Percentiles rank a stretch among this genome's conserved stretches.
phyloP scores from a whole-genome alignment of 208 protist genomes.

The Leishmania arabica region DNA sequence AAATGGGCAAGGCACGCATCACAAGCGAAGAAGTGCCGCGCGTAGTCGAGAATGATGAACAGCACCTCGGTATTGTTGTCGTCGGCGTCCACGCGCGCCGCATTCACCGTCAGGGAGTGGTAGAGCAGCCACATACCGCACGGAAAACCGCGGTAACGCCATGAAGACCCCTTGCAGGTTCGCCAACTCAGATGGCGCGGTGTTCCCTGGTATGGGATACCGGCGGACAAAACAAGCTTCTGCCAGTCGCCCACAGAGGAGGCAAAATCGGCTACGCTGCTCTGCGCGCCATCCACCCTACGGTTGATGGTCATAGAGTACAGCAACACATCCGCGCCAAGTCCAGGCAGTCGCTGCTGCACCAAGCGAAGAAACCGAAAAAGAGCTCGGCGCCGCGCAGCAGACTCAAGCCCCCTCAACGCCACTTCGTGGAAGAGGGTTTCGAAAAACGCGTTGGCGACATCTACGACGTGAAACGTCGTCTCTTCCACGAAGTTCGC shows the following conservation, averaged over 20 bases:
- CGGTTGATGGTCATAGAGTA: slow-evolving; percentile 16
- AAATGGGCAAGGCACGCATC: slow-evolving; percentile 63
- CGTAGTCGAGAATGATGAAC: slow-evolving; percentile 56
- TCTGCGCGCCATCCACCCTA: background rate
- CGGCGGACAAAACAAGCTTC: slow-evolving; percentile 39
- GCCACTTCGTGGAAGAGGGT: slow-evolving; percentile 68
- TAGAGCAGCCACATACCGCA: slow-evolving; percentile 81
- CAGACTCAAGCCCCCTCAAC: slow-evolving; percentile 30
- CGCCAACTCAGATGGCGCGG: slow-evolving; percentile 49
- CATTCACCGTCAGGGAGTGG: slow-evolving; percentile 56
- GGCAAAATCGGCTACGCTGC: background rate
- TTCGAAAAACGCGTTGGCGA: slow-evolving; percentile 66
- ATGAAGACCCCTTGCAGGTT: slow-evolving; percentile 62
- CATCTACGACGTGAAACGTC: slow-evolving; percentile 38
- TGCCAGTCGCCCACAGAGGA: slow-evolving; percentile 41
- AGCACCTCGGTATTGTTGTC: slow-evolving; percentile 22
- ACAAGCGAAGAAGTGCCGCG: slow-evolving; percentile 64
- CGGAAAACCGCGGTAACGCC: slow-evolving; percentile 65
- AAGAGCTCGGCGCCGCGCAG: slow-evolving; percentile 33
- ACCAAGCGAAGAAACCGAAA: slow-evolving; percentile 51
- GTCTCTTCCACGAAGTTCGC: slow-evolving; percentile 41
- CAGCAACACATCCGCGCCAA: slow-evolving; percentile 41
- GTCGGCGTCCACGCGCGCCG: background rate
- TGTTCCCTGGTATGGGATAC: slow-evolving; percentile 51
- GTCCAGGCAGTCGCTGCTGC: slow-evolving; percentile 37